A percentile compares a stretch with the other conserved stretches of the same genome.
Conservation (phyloP, 176 grass and related monocot species). For the Alloteropsis semialata region DNA sequence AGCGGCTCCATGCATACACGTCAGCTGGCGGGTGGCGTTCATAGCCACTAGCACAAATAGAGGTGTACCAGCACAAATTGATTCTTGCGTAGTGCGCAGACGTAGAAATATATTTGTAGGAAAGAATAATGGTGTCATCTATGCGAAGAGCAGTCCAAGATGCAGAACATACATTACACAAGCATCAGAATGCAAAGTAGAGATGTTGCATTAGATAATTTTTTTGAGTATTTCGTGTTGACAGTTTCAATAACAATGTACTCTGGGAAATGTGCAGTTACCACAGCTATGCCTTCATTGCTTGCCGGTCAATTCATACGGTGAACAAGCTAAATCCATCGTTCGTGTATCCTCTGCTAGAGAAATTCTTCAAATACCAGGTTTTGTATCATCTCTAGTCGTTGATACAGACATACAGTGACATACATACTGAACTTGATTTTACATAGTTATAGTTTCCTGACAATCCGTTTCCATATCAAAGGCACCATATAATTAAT, state of each 20-base stretch:
- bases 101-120: no score
- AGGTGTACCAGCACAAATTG: no score
- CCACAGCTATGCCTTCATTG: constrained; percentile 65
- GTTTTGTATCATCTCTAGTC: not conserved
- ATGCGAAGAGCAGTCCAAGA: no score
- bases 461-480: not conserved
- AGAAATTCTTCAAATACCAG: constrained; percentile 88
- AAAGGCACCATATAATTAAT: not conserved
- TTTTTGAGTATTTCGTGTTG: not conserved
- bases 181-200: not conserved
- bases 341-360: constrained; percentile 67
- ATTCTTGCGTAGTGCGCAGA: no score
- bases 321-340: constrained; percentile 67
- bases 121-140: no score
- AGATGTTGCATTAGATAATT: not conserved
- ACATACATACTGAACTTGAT: not conserved
- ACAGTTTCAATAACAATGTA: not conserved
- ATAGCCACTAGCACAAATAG: no score
- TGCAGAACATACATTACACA: not conserved
- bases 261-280: constrained; percentile 56
- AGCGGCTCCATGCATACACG: no score
- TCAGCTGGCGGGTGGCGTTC: no score
- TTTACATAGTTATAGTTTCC: not conserved
- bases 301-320: constrained; percentile 62
- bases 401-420: no score